Base-by-base conservation (phyloP, 139 green algal species). In the Chlorella sorokiniana region DNA sequence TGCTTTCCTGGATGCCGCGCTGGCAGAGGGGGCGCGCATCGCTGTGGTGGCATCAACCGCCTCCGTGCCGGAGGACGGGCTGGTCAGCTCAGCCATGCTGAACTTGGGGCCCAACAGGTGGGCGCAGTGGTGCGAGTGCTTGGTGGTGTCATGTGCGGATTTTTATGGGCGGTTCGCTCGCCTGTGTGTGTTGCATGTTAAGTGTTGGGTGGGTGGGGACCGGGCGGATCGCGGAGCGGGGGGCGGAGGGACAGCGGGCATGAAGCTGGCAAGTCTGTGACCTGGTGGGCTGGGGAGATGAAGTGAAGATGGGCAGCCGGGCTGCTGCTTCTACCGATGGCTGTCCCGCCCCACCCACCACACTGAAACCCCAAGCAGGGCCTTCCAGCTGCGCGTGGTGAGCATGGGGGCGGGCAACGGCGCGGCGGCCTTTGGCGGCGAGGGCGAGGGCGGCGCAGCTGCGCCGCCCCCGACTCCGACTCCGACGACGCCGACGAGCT, bases 1-100 rank as follows among this genome's bases (percentile, higher is more conserved):
- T 6, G 56, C 86, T 11, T 86, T 91, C 54, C 64, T 91, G 37
- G 87, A 91, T 48, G 81, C 87, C 27, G 85, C 81, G 1, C 52
- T 88, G 14, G 82, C 71, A 3, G 83, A 88, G 31, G 85, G 76
- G 23, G 72, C 69, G 0, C 22, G 38, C 7, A 31, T 86, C 22
- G 85, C 76, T 16, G 33, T 90, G 11, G 31, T 91, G 27, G 69
- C 78, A 6, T 62, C 35, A 37, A 88, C 84, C 6, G 56, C 54
- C 2, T 88, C 84, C 0, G 54, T 75, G 16, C 70, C 84, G 1
- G 77, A 85, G 37, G 84, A 88, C 62, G 59, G 48, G 25, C 27
- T 88, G 11, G 29, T 85, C 0, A 74, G 52, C 27, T 76, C 59
- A 1, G 84, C 77, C 29, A 82, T 85, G 70, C 23, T 78, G 20